Conservation (phyloP, 306 rosid species). For the Canavalia gladiata region DNA sequence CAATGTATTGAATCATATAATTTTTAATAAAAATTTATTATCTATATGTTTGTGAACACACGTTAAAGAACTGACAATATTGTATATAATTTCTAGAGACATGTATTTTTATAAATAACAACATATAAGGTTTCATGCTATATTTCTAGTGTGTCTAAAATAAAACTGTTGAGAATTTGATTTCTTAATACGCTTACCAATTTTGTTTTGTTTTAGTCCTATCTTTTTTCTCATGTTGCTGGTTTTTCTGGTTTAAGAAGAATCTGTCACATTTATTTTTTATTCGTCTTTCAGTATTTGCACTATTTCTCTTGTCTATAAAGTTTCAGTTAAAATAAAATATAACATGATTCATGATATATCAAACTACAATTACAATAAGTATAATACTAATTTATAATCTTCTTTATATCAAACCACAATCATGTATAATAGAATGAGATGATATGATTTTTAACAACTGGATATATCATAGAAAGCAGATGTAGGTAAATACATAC, state of each 20-base stretch:
- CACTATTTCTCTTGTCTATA: neutral
- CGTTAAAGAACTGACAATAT: no score
- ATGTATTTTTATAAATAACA: neutral
- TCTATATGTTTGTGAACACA: no score
- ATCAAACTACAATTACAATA: neutral
- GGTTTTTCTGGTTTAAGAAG: slow-evolving; percentile 9
- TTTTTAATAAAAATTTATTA: no score
- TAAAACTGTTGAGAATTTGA: neutral
- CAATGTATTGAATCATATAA: no score
- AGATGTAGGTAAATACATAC: neutral
- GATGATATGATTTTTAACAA: neutral
- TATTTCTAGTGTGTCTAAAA: neutral
- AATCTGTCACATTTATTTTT: neutral
- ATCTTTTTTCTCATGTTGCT: neutral
- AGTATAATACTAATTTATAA: neutral
- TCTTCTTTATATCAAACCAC: neutral
- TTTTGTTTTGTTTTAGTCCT: neutral
- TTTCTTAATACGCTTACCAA: neutral
- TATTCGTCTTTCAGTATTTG: neutral
- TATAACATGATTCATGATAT: neutral
- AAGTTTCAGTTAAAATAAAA: neutral
- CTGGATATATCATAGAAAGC: neutral
- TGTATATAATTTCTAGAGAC: no score
- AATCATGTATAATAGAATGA: no score
- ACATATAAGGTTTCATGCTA: neutral